Conservation (phyloP, 2,329 filamentous ascomycete species). For the Colletotrichum australisinense region DNA sequence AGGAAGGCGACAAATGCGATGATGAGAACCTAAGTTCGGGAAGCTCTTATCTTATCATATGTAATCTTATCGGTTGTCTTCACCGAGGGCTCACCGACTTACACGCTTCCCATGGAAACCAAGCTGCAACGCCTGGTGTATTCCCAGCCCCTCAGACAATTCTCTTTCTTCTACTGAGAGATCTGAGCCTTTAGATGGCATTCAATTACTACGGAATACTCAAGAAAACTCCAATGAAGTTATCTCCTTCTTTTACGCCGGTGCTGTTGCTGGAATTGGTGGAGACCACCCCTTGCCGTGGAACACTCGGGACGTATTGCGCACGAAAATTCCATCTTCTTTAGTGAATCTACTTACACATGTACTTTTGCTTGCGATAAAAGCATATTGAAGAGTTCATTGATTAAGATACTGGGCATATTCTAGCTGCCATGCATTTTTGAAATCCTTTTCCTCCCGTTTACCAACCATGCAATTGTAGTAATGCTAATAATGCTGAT, state of each 20-base stretch:
- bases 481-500: neutral
- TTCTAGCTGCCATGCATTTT: conserved; percentile 16
- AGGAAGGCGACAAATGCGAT: neutral
- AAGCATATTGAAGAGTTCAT: neutral
- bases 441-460: neutral
- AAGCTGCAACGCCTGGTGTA: neutral
- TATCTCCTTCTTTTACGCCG: neutral
- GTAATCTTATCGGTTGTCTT: neutral
- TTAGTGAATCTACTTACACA: too few species aligned
- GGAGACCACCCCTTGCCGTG: neutral
- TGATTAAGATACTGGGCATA: conserved; percentile 15
- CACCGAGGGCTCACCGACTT: conserved; percentile 22
- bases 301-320: too few species aligned
- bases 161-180: neutral
- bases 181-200: too few species aligned
- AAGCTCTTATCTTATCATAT: conserved; percentile 35
- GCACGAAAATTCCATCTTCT: too few species aligned
- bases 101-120: neutral
- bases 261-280: neutral
- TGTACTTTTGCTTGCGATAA: too few species aligned
- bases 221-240: too few species aligned
- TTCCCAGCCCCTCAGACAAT: neutral
- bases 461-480: conserved; percentile 1
- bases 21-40: conserved; percentile 2
- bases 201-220: too few species aligned